phyloP scores from a whole-genome alignment of 371 early-diverging fungal genomes.

The Rhizomucor miehei region DNA sequence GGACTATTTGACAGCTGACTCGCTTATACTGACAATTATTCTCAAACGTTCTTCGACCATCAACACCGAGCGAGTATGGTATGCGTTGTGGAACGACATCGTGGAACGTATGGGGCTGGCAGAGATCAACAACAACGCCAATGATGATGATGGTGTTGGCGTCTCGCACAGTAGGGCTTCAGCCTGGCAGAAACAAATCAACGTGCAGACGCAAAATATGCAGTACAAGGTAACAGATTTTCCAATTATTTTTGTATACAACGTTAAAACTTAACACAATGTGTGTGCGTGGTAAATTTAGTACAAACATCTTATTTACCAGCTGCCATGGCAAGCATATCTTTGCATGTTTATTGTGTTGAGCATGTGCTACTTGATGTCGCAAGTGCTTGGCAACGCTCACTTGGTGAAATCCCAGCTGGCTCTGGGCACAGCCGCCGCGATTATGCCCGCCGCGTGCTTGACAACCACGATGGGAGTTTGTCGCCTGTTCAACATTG shows the following conservation, averaged over 20 bases:
- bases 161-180: background rate
- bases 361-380: constrained; percentile 60
- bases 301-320: constrained; percentile 14
- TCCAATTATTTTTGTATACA: constrained; percentile 1
- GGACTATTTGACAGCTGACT: constrained; percentile 40
- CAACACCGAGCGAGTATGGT: constrained; percentile 37
- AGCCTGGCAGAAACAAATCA: constrained; percentile 20
- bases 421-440: constrained; percentile 64
- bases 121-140: background rate
- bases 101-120: background rate
- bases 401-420: constrained; percentile 73
- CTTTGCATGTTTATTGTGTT: constrained; percentile 47
- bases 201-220: constrained; percentile 14
- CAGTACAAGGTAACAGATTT: constrained; percentile 29
- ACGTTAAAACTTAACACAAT: no score
- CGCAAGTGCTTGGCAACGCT: constrained; percentile 54
- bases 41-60: constrained; percentile 15
- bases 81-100: constrained; percentile 35
- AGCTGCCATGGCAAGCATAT: constrained; percentile 11
- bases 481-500: constrained; percentile 13
- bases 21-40: constrained; percentile 40
- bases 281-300: background rate
- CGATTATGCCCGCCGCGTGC: constrained; percentile 34
- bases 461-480: constrained; percentile 27
- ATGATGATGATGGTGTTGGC: constrained; percentile 1